Percentiles rank a stretch among this genome's conserved stretches.
These are phyloP conservation scores for Candolleomyces efflorescens DNA, from an alignment of 768 basidiomycete species.

Conservation along the genomic window DNA sequence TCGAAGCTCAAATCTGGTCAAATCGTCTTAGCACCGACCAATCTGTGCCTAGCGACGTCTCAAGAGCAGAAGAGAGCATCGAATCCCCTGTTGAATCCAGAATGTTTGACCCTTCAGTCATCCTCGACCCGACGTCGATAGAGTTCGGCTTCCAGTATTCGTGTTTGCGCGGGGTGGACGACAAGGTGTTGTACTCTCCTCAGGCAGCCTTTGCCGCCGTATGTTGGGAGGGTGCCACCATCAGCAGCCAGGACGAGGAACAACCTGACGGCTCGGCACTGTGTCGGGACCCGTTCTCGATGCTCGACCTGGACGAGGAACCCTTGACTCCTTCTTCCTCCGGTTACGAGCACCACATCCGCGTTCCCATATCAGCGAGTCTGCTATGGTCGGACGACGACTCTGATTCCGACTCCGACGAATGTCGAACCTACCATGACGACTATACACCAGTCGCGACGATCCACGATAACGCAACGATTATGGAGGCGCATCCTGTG, in stretches of 20 bases:
- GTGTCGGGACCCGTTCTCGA: not conserved
- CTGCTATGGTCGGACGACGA: slow-evolving; percentile 2
- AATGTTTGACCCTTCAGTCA: slow-evolving; percentile 1
- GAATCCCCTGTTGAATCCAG: not conserved
- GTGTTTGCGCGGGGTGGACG: slow-evolving; percentile 36
- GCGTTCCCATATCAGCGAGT: slow-evolving; percentile 4
- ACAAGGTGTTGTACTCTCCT: slow-evolving; percentile 31
- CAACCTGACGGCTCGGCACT: not conserved
- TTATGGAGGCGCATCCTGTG: not conserved
- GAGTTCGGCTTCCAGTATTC: slow-evolving; percentile 33
- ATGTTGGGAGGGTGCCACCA: slow-evolving; percentile 29
- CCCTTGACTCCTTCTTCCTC: not conserved
- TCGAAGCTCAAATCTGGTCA: slow-evolving; percentile 2
- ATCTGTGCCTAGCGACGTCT: not conserved
- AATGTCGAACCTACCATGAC: slow-evolving; percentile 7
- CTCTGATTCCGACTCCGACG: slow-evolving; percentile 6
- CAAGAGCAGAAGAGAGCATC: not conserved
- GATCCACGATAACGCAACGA: slow-evolving; percentile 3
- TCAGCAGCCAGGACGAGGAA: not conserved
- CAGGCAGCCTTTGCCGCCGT: slow-evolving; percentile 30
- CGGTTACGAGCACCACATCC: not conserved
- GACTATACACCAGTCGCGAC: not conserved
- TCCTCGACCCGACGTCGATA: slow-evolving; percentile 34
- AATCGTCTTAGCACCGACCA: not conserved
- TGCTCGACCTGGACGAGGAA: not conserved